phyloP scores from a whole-genome alignment of 768 basidiomycete genomes.

The Mycena floridula region DNA sequence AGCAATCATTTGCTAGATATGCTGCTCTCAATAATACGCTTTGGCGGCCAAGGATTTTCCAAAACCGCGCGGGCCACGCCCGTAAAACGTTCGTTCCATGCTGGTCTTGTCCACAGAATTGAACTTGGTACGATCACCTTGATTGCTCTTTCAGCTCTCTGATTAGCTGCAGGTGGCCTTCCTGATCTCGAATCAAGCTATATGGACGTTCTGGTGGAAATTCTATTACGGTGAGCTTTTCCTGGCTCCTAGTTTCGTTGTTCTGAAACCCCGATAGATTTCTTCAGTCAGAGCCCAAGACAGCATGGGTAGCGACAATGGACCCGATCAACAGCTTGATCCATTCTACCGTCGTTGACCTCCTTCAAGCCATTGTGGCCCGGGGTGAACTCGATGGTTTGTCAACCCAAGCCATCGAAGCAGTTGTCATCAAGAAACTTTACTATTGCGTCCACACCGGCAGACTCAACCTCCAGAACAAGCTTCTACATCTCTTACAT shows the following conservation, averaged over 20 bases:
- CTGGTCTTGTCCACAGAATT: conserved; percentile 55
- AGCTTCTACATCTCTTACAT: conserved; percentile 86
- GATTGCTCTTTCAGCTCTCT: conserved; percentile 3
- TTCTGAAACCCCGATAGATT: conserved; percentile 38
- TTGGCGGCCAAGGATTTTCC: conserved; percentile 86
- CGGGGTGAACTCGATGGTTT: conserved; percentile 71
- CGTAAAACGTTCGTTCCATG: conserved; percentile 60
- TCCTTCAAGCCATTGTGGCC: conserved; percentile 76
- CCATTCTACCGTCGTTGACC: conserved; percentile 72
- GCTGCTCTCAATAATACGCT: conserved; percentile 69
- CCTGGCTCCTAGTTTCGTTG: background rate
- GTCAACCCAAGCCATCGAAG: conserved; percentile 60
- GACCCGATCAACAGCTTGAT: conserved; percentile 53
- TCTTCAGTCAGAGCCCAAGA: conserved; percentile 71
- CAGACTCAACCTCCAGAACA: conserved; percentile 85
- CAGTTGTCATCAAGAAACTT: conserved; percentile 67
- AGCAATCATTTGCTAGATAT: conserved; percentile 71
- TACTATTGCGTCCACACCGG: conserved; percentile 64
- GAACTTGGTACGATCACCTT: conserved; percentile 42
- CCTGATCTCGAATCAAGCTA: conserved; percentile 57
- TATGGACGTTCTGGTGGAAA: conserved; percentile 67
- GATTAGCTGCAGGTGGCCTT: conserved; percentile 25
- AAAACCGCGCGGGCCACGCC: conserved; percentile 63
- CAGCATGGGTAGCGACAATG: conserved; percentile 42
- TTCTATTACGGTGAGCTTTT: conserved; percentile 59